phyloP scores from a whole-genome alignment of 1,284 basidiomycete genomes.

The Trichosporon faecale region DNA sequence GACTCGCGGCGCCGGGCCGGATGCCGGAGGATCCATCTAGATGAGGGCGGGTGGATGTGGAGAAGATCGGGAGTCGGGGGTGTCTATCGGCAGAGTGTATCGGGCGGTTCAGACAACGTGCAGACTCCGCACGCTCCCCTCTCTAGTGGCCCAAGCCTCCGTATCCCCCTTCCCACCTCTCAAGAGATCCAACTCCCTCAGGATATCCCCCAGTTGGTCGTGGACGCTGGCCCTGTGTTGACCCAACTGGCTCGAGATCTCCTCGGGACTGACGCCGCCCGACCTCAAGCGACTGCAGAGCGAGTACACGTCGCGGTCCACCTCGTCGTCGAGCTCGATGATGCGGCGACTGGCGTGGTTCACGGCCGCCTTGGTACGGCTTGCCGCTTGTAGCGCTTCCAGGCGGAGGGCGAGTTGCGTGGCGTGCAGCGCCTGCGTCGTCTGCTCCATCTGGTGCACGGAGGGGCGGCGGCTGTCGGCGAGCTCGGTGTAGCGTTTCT shows the following conservation, averaged over 20 bases:
- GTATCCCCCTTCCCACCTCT: neutral
- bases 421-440: neutral
- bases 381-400: neutral
- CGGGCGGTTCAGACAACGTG: neutral
- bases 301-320: slow-evolving; percentile 11
- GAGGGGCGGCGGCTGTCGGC: neutral
- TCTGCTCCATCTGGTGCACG: slow-evolving; percentile 5
- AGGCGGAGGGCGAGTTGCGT: neutral
- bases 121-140: neutral
- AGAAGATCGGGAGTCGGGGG: no score
- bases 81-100: no score
- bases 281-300: neutral
- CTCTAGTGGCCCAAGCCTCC: neutral
- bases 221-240: neutral
- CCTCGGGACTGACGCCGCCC: neutral
- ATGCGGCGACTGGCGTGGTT: neutral
- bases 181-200: neutral
- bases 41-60: no score
- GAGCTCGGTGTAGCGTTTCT: neutral
- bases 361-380: neutral
- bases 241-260: neutral
- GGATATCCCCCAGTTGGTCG: neutral
- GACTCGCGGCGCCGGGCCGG: no score
- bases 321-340: slow-evolving; percentile 12
- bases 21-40: no score